Percentiles rank a stretch among this genome's conserved stretches.
Conservation (phyloP, 2,329 filamentous ascomycete species). For the Coniella lustricola region DNA sequence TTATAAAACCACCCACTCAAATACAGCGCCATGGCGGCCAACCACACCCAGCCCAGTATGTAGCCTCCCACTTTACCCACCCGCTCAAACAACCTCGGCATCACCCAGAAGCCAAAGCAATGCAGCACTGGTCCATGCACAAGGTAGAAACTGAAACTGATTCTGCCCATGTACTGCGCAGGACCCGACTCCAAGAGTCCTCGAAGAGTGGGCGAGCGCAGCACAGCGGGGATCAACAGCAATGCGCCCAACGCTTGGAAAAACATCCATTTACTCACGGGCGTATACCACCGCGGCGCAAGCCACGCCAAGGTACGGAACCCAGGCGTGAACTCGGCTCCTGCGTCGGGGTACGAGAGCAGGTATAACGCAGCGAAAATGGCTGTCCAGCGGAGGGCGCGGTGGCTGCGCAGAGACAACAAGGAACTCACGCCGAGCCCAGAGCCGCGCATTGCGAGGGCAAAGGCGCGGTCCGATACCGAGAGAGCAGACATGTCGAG, state of each 20-base stretch:
- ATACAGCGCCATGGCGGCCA: conserved; percentile 28
- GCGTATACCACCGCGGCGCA: conserved; percentile 30
- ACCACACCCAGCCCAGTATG: conserved; percentile 25
- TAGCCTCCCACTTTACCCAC: conserved; percentile 26
- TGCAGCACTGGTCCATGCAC: conserved; percentile 28
- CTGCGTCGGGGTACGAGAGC: conserved; percentile 33
- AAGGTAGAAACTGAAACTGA: conserved; percentile 36
- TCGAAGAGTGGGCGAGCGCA: conserved; percentile 26
- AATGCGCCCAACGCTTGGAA: conserved; percentile 32
- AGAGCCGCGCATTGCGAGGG: not conserved
- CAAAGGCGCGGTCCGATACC: conserved; percentile 10
- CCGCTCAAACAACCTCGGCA: conserved; percentile 32
- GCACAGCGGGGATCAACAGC: conserved; percentile 28
- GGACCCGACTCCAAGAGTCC: conserved; percentile 24
- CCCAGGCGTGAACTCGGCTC: conserved; percentile 31
- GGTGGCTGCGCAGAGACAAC: conserved; percentile 12
- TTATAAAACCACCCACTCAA: conserved; percentile 29
- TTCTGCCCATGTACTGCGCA: conserved; percentile 31
- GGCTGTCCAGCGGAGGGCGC: conserved; percentile 22
- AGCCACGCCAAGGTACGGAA: conserved; percentile 28
- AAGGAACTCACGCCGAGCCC: not conserved
- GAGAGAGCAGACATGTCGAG: conserved; percentile 8
- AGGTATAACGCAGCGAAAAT: conserved; percentile 30
- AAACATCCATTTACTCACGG: conserved; percentile 33
- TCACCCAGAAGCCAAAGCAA: conserved; percentile 25